Percentiles rank a stretch among this genome's conserved stretches.
These are phyloP conservation scores for Blastobotrys raffinosifermentans DNA, from an alignment of 1,139 yeast species.

Conservation along the genomic window DNA sequence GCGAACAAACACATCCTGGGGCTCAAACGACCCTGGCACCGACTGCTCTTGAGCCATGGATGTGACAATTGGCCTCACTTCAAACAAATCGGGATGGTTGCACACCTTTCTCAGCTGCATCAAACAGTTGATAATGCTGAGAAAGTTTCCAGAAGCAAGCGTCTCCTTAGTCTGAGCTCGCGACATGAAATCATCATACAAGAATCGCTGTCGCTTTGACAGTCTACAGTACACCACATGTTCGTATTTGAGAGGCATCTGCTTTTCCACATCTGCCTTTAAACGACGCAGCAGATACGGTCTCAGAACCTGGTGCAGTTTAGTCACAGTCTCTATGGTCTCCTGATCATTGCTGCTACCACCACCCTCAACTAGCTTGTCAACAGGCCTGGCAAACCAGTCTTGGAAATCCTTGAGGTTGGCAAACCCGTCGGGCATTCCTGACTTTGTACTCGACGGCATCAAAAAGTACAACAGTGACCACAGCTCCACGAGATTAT, in stretches of 20 bases:
- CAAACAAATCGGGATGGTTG: slow-evolving; percentile 95
- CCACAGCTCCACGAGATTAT: slow-evolving; percentile 90
- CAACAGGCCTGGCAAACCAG: slow-evolving; percentile 98
- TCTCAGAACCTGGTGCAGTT: slow-evolving; percentile 86
- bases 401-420: slow-evolving; percentile 92
- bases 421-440: slow-evolving; percentile 95
- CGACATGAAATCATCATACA: slow-evolving; percentile 96
- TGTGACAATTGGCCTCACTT: slow-evolving; percentile 90
- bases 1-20: slow-evolving; percentile 41
- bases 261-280: slow-evolving; percentile 95
- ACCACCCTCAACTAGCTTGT: slow-evolving; percentile 75
- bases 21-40: slow-evolving; percentile 48
- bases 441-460: slow-evolving; percentile 70
- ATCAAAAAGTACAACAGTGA: slow-evolving; percentile 85
- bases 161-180: slow-evolving; percentile 94
- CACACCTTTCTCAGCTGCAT: slow-evolving; percentile 98
- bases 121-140: slow-evolving; percentile 91
- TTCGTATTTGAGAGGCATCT: slow-evolving; percentile 97
- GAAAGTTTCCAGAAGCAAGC: slow-evolving; percentile 86
- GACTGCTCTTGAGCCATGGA: slow-evolving; percentile 72
- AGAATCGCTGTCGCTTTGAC: slow-evolving; percentile 83
- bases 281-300: slow-evolving; percentile 88
- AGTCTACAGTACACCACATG: slow-evolving; percentile 89
- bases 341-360: slow-evolving; percentile 62
- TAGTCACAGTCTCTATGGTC: slow-evolving; percentile 76